Conservation (phyloP, 768 basidiomycete genomes). For the Tephrocybe sp. region DNA sequence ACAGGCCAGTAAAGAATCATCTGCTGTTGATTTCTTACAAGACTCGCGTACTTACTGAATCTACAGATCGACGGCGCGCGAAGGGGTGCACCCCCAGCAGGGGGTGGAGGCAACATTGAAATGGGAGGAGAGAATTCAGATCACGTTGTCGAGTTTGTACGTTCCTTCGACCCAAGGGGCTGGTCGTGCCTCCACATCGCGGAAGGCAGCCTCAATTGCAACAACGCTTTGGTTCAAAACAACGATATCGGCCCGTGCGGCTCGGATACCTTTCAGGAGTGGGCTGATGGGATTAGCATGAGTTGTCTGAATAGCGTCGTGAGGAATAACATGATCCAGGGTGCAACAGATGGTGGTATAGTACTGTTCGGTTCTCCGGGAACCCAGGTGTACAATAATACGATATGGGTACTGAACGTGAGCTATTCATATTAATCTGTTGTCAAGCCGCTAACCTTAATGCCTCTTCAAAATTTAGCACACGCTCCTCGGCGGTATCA, state of each 20-base stretch:
- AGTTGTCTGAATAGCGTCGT: conserved; percentile 62
- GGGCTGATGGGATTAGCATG: conserved; percentile 83
- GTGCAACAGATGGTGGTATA: conserved; percentile 78
- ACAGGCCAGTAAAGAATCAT: conserved; percentile 43
- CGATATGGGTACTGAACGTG: conserved; percentile 68
- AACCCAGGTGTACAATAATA: conserved; percentile 70
- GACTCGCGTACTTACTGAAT: not conserved
- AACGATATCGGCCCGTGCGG: conserved; percentile 86
- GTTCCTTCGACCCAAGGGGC: conserved; percentile 70
- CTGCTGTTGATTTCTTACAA: not conserved
- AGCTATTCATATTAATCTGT: conserved; percentile 20
- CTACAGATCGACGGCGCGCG: conserved; percentile 73
- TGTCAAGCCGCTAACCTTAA: not conserved
- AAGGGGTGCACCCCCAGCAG: conserved; percentile 44
- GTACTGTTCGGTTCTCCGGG: conserved; percentile 78
- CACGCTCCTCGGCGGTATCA: conserved; percentile 74
- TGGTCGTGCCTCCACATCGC: conserved; percentile 83
- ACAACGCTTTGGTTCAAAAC: conserved; percentile 64
- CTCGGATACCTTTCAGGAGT: conserved; percentile 58
- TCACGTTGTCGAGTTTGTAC: conserved; percentile 77
- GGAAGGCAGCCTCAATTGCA: conserved; percentile 67
- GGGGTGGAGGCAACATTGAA: conserved; percentile 78
- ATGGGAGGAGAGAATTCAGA: conserved; percentile 73
- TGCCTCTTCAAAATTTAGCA: conserved; percentile 34
- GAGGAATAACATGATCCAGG: conserved; percentile 66